phyloP scores from a whole-genome alignment of 331 rosid species.

The Arachis monticola region DNA sequence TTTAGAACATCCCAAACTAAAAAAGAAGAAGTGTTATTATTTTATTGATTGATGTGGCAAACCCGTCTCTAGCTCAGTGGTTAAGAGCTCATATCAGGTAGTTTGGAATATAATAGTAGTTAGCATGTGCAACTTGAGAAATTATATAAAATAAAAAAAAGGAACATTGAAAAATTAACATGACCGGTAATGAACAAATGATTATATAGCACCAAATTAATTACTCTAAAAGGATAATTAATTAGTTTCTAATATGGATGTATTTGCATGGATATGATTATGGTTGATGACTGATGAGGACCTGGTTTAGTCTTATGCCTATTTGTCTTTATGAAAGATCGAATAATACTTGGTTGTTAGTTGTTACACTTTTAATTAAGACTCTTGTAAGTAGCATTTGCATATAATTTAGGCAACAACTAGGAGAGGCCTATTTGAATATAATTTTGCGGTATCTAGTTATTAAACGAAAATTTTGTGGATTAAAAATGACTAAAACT shows the following conservation, averaged over 20 bases:
- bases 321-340: background rate
- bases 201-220: background rate
- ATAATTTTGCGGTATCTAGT: background rate
- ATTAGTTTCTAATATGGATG: background rate
- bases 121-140: background rate
- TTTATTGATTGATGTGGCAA: background rate
- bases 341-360: background rate
- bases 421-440: background rate
- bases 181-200: background rate
- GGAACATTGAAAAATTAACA: background rate
- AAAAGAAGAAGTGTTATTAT: too few species aligned
- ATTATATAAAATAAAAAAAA: background rate
- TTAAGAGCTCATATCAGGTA: constrained; percentile 15
- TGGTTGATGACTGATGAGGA: background rate
- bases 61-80: background rate
- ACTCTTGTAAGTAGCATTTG: background rate
- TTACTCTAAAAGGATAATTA: background rate
- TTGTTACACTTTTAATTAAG: background rate
- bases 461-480: background rate
- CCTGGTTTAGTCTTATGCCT: background rate
- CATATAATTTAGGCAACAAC: background rate
- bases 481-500: background rate
- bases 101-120: background rate
- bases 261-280: background rate
- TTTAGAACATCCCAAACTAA: too few species aligned